Evolutionary conservation across 2,329 filamentous ascomycete species (phyloP).

Genomic region (Apiospora saccharicola): DNA sequence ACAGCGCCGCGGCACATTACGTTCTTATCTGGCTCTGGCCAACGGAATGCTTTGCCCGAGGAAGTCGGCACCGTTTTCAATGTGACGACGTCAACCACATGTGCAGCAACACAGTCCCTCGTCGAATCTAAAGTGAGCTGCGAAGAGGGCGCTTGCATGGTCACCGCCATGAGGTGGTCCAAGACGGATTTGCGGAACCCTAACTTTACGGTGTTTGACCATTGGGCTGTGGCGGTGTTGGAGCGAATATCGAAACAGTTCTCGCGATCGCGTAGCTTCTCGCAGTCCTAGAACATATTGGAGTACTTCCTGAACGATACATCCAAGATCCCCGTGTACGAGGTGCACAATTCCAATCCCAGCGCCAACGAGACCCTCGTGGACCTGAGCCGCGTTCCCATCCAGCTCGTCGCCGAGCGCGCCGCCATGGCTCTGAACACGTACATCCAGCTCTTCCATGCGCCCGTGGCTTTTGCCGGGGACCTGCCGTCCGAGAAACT

Average conservation of each 20-base stretch:
- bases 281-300: not conserved
- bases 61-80: not conserved
- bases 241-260: not conserved
- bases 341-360: not conserved
- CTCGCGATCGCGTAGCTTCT: not conserved
- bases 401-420: not conserved
- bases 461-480: not conserved
- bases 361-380: not conserved
- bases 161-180: not conserved
- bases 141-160: not conserved
- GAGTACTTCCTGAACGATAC: not conserved
- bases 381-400: not conserved
- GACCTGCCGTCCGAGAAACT: not conserved
- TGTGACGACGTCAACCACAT: not conserved
- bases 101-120: not conserved
- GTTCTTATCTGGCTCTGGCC: not conserved
- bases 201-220: not conserved
- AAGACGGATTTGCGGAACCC: not conserved
- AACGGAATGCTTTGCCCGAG: not conserved
- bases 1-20: not conserved
- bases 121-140: not conserved
- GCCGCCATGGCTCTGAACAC: slow-evolving; percentile 1
- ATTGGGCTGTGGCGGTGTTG: not conserved
- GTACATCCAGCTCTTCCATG: slow-evolving; percentile 4
- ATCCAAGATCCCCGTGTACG: not conserved